A percentile compares a stretch with the other conserved stretches of the same genome.
These are phyloP conservation scores for Gaertneriomyces sp. DNA, from an alignment of 192 early-diverging fungal species.

Conservation along the genomic window DNA sequence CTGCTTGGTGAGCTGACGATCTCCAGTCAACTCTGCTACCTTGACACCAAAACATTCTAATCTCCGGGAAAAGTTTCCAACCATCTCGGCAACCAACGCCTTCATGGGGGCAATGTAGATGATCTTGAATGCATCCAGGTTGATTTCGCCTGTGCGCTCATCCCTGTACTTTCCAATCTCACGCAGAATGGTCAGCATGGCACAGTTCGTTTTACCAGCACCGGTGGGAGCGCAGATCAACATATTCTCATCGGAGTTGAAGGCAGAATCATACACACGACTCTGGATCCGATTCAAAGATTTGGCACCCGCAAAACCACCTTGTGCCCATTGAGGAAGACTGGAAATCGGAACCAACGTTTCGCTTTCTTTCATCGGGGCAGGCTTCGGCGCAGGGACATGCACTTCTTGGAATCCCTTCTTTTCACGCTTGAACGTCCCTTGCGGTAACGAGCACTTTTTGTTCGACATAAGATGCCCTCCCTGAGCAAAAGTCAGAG, in stretches of 20 bases:
- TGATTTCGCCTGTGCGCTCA: constrained; percentile 65
- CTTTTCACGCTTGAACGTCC: constrained; percentile 84
- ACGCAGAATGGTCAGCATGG: constrained; percentile 91
- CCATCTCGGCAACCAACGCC: constrained; percentile 97
- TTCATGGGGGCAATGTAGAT: constrained; percentile 99
- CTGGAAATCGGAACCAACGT: constrained; percentile 57
- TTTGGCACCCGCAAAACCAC: constrained; percentile 65
- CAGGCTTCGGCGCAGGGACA: constrained; percentile 80
- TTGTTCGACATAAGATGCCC: constrained; percentile 98
- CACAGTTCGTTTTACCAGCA: constrained; percentile 97
- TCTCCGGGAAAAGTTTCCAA: constrained; percentile 77
- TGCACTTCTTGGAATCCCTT: constrained; percentile 94
- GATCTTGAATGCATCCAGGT: constrained; percentile 88
- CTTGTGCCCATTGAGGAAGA: constrained; percentile 79
- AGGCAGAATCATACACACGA: constrained; percentile 82
- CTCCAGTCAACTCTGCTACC: constrained; percentile 96
- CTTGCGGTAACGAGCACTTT: constrained; percentile 83
- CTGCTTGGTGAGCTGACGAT: constrained; percentile 93
- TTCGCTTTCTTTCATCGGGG: constrained; percentile 62
- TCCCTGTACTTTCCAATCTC: constrained; percentile 81
- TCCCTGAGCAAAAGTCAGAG: constrained; percentile 86
- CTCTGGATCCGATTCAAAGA: constrained; percentile 89
- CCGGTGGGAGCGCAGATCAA: constrained; percentile 98
- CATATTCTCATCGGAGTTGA: constrained; percentile 85
- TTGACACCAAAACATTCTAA: constrained; percentile 74